Conservation (phyloP, 164 flowering plant species). For the Tetracentron sinense region DNA sequence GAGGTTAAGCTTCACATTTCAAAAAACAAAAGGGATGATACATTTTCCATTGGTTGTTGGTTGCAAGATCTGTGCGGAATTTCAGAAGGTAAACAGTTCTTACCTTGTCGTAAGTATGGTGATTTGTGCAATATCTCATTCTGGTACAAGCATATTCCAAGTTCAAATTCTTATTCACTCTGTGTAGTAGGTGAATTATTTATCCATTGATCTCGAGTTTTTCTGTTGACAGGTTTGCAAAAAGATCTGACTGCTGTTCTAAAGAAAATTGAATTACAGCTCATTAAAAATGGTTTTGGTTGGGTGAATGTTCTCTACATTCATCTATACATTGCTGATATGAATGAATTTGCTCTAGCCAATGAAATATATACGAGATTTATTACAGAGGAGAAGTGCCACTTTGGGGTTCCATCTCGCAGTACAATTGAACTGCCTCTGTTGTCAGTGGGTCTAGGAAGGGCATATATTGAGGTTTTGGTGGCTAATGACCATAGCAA, state of each 20-base stretch:
- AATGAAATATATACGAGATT: slow-evolving; percentile 82
- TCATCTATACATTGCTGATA: slow-evolving; percentile 82
- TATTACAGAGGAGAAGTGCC: slow-evolving; percentile 84
- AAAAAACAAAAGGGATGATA: slow-evolving; percentile 34
- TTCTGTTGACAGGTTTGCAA: slow-evolving; percentile 46
- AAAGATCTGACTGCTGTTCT: slow-evolving; percentile 62
- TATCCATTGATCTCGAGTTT: neutral
- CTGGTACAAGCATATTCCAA: neutral
- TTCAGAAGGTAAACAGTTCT: slow-evolving; percentile 49
- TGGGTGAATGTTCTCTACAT: slow-evolving; percentile 84
- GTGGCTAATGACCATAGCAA: slow-evolving; percentile 64
- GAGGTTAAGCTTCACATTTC: slow-evolving; percentile 43
- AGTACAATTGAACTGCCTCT: slow-evolving; percentile 91
- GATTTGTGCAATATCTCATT: neutral
- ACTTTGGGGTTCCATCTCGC: slow-evolving; percentile 92
- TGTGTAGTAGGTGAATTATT: neutral
- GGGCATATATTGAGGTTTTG: slow-evolving; percentile 74
- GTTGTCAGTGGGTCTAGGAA: slow-evolving; percentile 53
- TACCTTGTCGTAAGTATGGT: neutral
- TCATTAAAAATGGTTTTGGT: slow-evolving; percentile 43
- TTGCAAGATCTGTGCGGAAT: slow-evolving; percentile 43
- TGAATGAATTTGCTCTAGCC: slow-evolving; percentile 75
- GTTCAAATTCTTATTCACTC: neutral
- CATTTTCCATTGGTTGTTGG: slow-evolving; percentile 81
- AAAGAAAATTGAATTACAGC: slow-evolving; percentile 45